phyloP scores from a whole-genome alignment of 2,329 filamentous ascomycete species.

The Verticillium klebahnii region DNA sequence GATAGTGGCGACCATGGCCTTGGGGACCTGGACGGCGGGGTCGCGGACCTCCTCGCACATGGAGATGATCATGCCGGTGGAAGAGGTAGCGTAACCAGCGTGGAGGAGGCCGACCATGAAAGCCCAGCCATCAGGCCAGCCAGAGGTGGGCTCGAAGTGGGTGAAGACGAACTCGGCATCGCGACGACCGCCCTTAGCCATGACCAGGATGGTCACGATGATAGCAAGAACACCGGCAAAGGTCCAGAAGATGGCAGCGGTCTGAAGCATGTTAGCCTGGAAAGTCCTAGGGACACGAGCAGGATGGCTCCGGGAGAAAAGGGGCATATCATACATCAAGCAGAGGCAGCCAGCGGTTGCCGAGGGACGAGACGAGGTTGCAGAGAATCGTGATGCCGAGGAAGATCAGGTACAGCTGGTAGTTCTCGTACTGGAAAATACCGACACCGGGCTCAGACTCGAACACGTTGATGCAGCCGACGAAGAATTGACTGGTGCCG shows the following conservation, averaged over 20 bases:
- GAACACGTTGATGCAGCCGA: slow-evolving; percentile 53
- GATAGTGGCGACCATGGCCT: slow-evolving; percentile 66
- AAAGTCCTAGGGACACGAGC: slow-evolving; percentile 9
- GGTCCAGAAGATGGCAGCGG: slow-evolving; percentile 70
- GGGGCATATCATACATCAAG: slow-evolving; percentile 56
- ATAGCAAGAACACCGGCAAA: slow-evolving; percentile 67
- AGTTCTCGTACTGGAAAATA: slow-evolving; percentile 45
- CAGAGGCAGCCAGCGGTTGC: slow-evolving; percentile 61
- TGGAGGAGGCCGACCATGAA: slow-evolving; percentile 70
- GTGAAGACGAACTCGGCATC: slow-evolving; percentile 60
- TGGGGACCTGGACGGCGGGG: slow-evolving; percentile 64
- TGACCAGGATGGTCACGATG: slow-evolving; percentile 54
- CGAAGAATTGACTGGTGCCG: slow-evolving; percentile 63
- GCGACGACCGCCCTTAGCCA: slow-evolving; percentile 65
- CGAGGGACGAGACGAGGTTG: slow-evolving; percentile 61
- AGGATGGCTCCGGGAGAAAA: slow-evolving; percentile 9
- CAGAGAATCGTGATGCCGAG: slow-evolving; percentile 61
- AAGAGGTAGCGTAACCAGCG: slow-evolving; percentile 69
- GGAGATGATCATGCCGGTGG: slow-evolving; percentile 75
- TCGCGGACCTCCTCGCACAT: slow-evolving; percentile 71
- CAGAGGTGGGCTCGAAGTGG: slow-evolving; percentile 64
- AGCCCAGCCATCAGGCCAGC: slow-evolving; percentile 68
- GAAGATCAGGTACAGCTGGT: slow-evolving; percentile 69
- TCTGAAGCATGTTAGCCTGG: slow-evolving; percentile 34
- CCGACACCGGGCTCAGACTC: slow-evolving; percentile 35